Conservation (phyloP, 116 monocot genomes). For the Trichopus zeylanicus region DNA sequence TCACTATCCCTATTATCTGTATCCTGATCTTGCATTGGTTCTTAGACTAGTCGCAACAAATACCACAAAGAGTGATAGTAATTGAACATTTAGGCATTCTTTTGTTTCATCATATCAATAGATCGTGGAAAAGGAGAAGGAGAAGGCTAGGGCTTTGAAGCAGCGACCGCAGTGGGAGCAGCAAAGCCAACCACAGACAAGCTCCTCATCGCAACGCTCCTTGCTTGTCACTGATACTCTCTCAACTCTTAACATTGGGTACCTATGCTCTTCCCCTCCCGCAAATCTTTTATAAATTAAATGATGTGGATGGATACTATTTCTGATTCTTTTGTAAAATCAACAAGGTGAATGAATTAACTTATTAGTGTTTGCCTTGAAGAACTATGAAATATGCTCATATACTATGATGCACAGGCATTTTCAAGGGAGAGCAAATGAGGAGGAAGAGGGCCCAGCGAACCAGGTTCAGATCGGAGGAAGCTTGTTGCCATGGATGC, state of each 20-base stretch:
- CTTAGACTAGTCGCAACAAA: not conserved
- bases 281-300: no score
- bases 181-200: conserved; percentile 11
- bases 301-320: no score
- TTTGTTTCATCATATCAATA: no score
- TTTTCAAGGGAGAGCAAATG: conserved; percentile 13
- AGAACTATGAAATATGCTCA: no score
- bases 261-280: conserved; percentile 1
- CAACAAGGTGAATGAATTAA: no score
- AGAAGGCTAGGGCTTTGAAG: conserved; percentile 13
- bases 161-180: conserved; percentile 26
- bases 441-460: conserved; percentile 18
- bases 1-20: not conserved
- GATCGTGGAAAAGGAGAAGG: no score
- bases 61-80: no score
- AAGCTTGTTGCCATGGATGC: conserved; percentile 48
- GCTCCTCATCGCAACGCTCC: conserved; percentile 13
- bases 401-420: conserved; percentile 11
- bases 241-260: conserved; percentile 19
- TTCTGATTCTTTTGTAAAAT: no score
- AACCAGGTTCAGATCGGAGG: conserved; percentile 13
- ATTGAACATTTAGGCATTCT: no score
- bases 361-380: no score
- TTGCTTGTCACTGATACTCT: conserved; percentile 11
- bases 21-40: no score